These are phyloP conservation scores for Raphidocelis subcapitata DNA, from an alignment of 139 green algal species.

Conservation along the genomic window DNA sequence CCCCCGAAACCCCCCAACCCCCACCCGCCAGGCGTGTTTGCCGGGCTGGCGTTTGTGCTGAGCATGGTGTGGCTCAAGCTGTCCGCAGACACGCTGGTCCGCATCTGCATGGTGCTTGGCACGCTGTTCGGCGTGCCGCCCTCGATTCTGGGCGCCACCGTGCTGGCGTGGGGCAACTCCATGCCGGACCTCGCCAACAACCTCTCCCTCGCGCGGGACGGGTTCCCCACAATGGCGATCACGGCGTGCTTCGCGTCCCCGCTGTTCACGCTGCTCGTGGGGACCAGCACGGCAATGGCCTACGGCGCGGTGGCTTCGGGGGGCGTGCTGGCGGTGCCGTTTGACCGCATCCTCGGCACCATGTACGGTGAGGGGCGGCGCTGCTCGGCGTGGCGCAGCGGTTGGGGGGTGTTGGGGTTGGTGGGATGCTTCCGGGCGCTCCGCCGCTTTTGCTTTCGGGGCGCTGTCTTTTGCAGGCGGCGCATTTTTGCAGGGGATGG, in stretches of 20 bases:
- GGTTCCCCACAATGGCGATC: conserved; percentile 56
- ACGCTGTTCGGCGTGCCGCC: conserved; percentile 37
- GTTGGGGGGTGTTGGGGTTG: too few relatives aligned
- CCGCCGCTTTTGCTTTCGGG: too few relatives aligned
- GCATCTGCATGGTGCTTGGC: conserved; percentile 27
- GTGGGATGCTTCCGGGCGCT: too few relatives aligned
- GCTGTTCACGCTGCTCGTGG: conserved; percentile 53
- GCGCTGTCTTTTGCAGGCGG: too few relatives aligned
- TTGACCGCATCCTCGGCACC: too few relatives aligned
- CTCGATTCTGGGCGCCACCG: conserved; percentile 41
- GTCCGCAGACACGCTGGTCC: conserved; percentile 41
- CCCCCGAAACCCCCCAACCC: not conserved
- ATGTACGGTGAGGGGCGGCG: too few relatives aligned
- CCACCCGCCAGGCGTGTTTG: conserved; percentile 43
- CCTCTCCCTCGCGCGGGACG: conserved; percentile 44
- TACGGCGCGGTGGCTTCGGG: conserved; percentile 1
- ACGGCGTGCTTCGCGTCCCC: conserved; percentile 64
- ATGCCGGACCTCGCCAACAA: conserved; percentile 55
- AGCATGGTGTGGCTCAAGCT: conserved; percentile 47
- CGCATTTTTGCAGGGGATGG: too few relatives aligned
- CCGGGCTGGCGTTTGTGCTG: conserved; percentile 37
- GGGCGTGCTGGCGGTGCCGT: too few relatives aligned
- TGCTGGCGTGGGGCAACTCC: conserved; percentile 65
- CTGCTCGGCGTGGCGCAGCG: too few relatives aligned
- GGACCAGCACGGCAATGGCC: conserved; percentile 22